Percentiles rank a stretch among this genome's conserved stretches.
phyloP scores from a whole-genome alignment of 2,329 filamentous ascomycete species.

The Daldinia eschscholtzii region DNA sequence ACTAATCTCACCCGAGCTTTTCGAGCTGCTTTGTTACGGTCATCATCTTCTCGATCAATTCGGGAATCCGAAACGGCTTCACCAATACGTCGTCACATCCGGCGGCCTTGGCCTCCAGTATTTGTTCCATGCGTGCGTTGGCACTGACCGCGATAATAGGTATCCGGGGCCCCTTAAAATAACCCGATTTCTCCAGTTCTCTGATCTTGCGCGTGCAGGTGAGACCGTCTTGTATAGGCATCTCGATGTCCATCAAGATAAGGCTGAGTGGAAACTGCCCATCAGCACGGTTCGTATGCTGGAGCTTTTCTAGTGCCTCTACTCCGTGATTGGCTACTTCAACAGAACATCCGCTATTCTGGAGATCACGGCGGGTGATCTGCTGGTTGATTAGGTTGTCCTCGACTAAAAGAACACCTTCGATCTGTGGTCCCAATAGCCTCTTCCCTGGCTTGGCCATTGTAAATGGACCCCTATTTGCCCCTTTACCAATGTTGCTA shows the following conservation, averaged over 20 bases:
- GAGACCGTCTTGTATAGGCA: slow-evolving; percentile 79
- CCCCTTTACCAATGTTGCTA: slow-evolving; percentile 19
- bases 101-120: slow-evolving; percentile 62
- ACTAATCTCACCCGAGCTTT: slow-evolving; percentile 25
- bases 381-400: slow-evolving; percentile 76
- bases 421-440: slow-evolving; percentile 52
- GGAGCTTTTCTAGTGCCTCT: slow-evolving; percentile 65
- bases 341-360: slow-evolving; percentile 68
- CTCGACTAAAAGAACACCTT: slow-evolving; percentile 71
- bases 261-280: slow-evolving; percentile 63
- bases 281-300: slow-evolving; percentile 40
- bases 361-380: slow-evolving; percentile 71
- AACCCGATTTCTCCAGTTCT: slow-evolving; percentile 67
- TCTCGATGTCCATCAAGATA: slow-evolving; percentile 82
- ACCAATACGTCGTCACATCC: slow-evolving; percentile 75
- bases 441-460: slow-evolving; percentile 34
- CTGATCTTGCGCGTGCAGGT: slow-evolving; percentile 75
- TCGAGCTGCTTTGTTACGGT: slow-evolving; percentile 56
- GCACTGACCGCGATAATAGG: slow-evolving; percentile 77
- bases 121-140: slow-evolving; percentile 74
- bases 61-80: slow-evolving; percentile 77
- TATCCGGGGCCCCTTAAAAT: slow-evolving; percentile 64
- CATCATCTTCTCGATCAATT: slow-evolving; percentile 71
- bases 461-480: slow-evolving; percentile 25
- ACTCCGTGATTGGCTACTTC: slow-evolving; percentile 73